Conservation (phyloP, 208 protist genomes). For the Trypanosoma platydactyli region DNA sequence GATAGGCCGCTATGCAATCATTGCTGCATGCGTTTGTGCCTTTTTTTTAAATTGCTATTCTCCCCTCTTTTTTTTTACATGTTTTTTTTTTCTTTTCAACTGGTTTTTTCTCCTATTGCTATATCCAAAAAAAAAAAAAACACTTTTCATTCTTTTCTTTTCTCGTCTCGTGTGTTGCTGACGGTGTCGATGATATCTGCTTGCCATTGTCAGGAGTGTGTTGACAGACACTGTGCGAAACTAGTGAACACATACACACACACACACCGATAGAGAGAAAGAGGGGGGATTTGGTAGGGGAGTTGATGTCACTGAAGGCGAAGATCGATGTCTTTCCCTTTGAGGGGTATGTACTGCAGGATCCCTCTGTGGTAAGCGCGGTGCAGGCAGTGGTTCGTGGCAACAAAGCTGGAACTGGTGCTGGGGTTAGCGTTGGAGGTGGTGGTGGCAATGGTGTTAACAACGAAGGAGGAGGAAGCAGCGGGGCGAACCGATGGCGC, state of each 20-base stretch:
- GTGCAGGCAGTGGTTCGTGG: slow-evolving; percentile 25
- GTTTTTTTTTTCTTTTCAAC: too few species aligned
- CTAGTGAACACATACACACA: not conserved
- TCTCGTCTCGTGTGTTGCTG: not conserved
- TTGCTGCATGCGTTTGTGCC: too few species aligned
- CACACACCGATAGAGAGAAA: not conserved
- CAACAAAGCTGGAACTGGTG: slow-evolving; percentile 6
- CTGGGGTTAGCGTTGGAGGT: slow-evolving; percentile 2
- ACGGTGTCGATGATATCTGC: not conserved
- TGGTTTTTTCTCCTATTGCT: too few species aligned
- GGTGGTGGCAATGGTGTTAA: slow-evolving; percentile 1
- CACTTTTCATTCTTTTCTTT: too few species aligned
- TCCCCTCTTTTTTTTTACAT: too few species aligned
- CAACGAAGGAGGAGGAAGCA: slow-evolving; percentile 4
- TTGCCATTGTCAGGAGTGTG: not conserved
- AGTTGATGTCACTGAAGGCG: slow-evolving; percentile 53
- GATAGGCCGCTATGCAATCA: too few species aligned
- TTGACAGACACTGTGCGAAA: not conserved
- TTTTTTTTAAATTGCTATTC: too few species aligned
- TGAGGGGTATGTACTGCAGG: slow-evolving; percentile 64
- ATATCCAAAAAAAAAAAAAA: too few species aligned
- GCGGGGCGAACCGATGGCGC: slow-evolving; percentile 9
- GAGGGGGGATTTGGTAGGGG: not conserved
- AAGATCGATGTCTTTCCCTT: slow-evolving; percentile 86
- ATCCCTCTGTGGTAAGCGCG: slow-evolving; percentile 30